Conservation (phyloP, 257 asterid species). For the Jaltomata sinuosa region DNA sequence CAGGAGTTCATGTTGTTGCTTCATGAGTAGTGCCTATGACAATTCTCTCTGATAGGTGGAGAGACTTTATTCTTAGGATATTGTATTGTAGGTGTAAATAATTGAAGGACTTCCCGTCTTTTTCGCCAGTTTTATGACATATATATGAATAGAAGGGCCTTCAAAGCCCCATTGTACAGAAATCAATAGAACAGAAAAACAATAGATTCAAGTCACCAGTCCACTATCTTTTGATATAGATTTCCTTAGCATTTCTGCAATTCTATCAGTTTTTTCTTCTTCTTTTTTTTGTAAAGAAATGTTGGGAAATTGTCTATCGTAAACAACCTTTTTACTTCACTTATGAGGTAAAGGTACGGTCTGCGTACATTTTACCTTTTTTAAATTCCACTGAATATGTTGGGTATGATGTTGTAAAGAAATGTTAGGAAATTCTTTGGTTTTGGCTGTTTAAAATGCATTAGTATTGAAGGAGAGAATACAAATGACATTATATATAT, state of each 20-base stretch:
- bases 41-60: neutral
- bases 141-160: neutral
- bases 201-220: neutral
- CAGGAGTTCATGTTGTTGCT: conserved; percentile 11
- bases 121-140: neutral
- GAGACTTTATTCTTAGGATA: neutral
- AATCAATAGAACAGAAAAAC: neutral
- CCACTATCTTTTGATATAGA: neutral
- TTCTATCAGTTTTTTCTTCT: neutral
- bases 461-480: too few species aligned
- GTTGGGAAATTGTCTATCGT: too few species aligned
- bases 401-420: too few species aligned
- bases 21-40: conserved; percentile 12
- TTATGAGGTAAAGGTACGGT: too few species aligned
- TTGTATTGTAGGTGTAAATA: neutral
- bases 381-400: too few species aligned
- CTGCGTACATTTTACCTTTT: too few species aligned
- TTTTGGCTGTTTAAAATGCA: too few species aligned
- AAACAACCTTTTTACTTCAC: too few species aligned
- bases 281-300: neutral
- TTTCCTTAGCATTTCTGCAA: neutral
- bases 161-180: neutral
- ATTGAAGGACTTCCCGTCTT: neutral
- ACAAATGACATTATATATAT: too few species aligned
- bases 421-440: too few species aligned